Conservation (phyloP, 2,329 filamentous ascomycete species). For the Talaromyces sp. region DNA sequence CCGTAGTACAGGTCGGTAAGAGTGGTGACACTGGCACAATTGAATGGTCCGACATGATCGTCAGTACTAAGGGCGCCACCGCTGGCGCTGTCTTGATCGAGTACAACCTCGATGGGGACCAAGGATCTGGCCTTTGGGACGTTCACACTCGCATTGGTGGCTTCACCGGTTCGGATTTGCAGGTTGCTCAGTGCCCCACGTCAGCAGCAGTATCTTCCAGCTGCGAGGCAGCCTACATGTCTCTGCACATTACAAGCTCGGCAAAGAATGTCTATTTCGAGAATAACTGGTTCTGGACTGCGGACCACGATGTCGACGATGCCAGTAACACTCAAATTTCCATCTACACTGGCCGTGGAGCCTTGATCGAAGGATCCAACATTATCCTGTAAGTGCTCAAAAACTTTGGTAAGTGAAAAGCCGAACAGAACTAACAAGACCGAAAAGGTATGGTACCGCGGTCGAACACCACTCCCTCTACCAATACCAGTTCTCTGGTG, state of each 20-base stretch:
- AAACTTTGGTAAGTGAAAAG: constrained; percentile 6
- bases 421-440: background rate
- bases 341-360: constrained; percentile 49
- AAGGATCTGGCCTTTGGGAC: constrained; percentile 52
- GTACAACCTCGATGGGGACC: constrained; percentile 59
- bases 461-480: constrained; percentile 46
- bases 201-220: constrained; percentile 29
- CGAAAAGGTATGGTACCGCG: constrained; percentile 32
- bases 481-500: constrained; percentile 42
- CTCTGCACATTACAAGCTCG: constrained; percentile 30
- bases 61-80: constrained; percentile 62
- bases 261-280: constrained; percentile 40
- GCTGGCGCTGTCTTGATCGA: constrained; percentile 66
- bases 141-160: constrained; percentile 49
- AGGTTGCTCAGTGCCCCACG: constrained; percentile 39
- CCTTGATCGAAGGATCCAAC: constrained; percentile 43
- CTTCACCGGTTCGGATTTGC: constrained; percentile 45
- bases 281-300: constrained; percentile 49
- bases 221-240: constrained; percentile 33
- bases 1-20: constrained; percentile 62
- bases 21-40: constrained; percentile 60
- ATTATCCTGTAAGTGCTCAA: constrained; percentile 31
- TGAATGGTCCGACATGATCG: constrained; percentile 67
- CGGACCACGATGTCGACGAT: constrained; percentile 54
- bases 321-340: constrained; percentile 45